Conservation (phyloP, 2,329 filamentous ascomycete species). For the Aspergillus fructus region DNA sequence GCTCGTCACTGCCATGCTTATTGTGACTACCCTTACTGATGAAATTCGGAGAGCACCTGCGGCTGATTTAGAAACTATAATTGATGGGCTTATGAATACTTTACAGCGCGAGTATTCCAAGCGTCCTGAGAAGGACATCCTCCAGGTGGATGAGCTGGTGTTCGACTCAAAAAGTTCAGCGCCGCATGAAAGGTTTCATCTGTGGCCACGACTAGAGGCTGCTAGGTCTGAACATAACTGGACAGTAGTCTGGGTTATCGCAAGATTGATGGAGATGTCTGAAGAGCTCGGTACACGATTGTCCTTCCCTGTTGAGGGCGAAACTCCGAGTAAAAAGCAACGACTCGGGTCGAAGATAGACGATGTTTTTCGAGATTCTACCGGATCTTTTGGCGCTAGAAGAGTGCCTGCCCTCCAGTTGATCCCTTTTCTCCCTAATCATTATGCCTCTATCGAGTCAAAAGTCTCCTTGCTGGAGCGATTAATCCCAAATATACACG, state of each 20-base stretch:
- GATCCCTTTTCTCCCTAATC: conserved; percentile 52
- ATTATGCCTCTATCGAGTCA: conserved; percentile 51
- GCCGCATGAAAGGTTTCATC: conserved; percentile 38
- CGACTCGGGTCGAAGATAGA: conserved; percentile 37
- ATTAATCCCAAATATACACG: conserved; percentile 60
- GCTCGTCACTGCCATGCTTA: conserved; percentile 67
- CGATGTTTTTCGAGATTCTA: conserved; percentile 37
- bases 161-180: conserved; percentile 44
- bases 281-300: conserved; percentile 24
- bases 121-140: conserved; percentile 66
- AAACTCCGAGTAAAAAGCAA: conserved; percentile 33
- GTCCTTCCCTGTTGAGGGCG: conserved; percentile 11
- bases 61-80: conserved; percentile 40
- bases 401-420: conserved; percentile 56
- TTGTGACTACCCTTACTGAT: conserved; percentile 59
- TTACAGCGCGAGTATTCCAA: conserved; percentile 78
- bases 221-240: conserved; percentile 40
- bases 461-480: conserved; percentile 58
- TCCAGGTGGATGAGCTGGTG: conserved; percentile 75
- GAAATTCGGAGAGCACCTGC: conserved; percentile 33
- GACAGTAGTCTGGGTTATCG: conserved; percentile 40
- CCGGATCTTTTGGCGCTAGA: conserved; percentile 35
- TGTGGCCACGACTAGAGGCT: conserved; percentile 37
- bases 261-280: conserved; percentile 40
- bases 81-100: conserved; percentile 68